Evolutionary conservation across 331 rosid species (phyloP), one percentile per base, ranked within the genome.

Genomic region (Cydonia oblonga): DNA sequence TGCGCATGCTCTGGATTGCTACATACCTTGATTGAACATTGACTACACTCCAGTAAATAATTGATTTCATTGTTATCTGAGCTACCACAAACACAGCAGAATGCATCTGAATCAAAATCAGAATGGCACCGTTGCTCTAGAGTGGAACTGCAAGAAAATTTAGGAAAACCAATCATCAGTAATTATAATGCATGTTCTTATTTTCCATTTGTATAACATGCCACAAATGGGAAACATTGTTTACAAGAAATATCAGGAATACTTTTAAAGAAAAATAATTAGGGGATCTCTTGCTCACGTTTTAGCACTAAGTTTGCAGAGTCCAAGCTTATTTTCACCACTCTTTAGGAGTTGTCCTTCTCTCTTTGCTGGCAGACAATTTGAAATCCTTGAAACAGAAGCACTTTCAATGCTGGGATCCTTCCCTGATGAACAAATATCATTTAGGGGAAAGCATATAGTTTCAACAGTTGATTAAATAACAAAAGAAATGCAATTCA

Each of bases 71-170:
- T 89, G 35, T 79, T 83, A 80, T 81, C 77, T 70, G 93, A 88
- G 80, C 79, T 64, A 76, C 73, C 84, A 70, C 93, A 86, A 42
- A 88, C 90, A 79, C 85, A 82, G 82, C 93, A 88, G 69, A 76
- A 82, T 29, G 82, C 82, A 72, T 74, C 90, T 30, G 86, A 84
- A 66, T 80, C 58, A 67, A 65, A 26, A 72, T 68, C 53, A 61
- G 74, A 69, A 32, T 73, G 57, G 77, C 73, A 58, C 19, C 6
- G 22, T 65, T 76, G 81, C 81, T 81, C 81, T 80, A 79, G 81
- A 66, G 74, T 74, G 70, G 65, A 79, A 66, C 93, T 88, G 87
- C 71, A 84, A 58, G 26, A 49, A 57, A 80, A 69, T 65, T 22
- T 33, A 53, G 46, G 60, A 57, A 64, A 26, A 76, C 40, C 52